Base-by-base conservation (phyloP, 495 filamentous ascomycete species). In the Xylaria scruposa region DNA sequence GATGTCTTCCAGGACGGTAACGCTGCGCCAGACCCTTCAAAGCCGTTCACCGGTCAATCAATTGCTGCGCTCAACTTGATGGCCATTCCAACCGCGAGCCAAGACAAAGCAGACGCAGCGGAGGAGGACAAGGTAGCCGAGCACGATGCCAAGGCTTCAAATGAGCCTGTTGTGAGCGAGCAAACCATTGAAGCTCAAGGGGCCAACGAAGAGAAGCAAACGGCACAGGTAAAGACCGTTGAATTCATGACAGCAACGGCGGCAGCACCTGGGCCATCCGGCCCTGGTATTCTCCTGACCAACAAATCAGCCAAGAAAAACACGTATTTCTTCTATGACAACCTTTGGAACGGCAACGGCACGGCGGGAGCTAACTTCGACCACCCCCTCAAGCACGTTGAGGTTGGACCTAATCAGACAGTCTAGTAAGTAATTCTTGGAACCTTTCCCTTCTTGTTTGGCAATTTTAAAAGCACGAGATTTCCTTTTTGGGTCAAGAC, bases 341-440 rank as follows among this genome's bases (percentile, higher is more conserved):
- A 83, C 72, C 77, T 74, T 71, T 82, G 82, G 80, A 84, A 85
- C 73, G 83, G 82, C 69, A 77, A 83, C 69, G 83, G 82, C 54
- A 77, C 75, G 49, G 82, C 75, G 1, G 82, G 81, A 13, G 79
- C 82, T 31, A 85, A 85, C 70, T 85, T 85, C 70, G 81, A 84
- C 75, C 72, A 81, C 24, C 82, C 83, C 19, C 65, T 78, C 9
- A 83, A 78, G 68, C 51, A 77, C 51, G 74, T 81, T 65, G 77
- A 76, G 6, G 63, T 85, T n/a, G 67, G 40, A 2, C 72, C 80
- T 15, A 76, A 78, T 46, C 46, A 62, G 47, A 75, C 72, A 15
- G 73, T 77, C 19, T 78, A 79, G 36, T 38, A 38, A 8, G 36
- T 8, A 8, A 8, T 38, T 38, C 8, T 38, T 8, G 7, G 7